Evolutionary conservation across 805 yeast species (phyloP).

Genomic region (Phaffomyces opuntiae): DNA sequence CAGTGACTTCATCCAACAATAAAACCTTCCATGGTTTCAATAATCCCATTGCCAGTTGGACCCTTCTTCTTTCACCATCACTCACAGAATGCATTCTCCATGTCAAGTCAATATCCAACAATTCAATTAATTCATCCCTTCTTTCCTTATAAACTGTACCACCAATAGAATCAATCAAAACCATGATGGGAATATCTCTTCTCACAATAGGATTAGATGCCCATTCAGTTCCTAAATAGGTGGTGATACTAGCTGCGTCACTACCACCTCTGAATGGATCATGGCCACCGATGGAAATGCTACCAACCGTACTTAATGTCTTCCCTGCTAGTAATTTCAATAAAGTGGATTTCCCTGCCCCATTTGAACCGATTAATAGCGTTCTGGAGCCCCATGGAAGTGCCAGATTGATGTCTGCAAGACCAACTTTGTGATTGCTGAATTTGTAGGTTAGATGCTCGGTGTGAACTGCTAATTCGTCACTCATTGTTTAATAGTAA

Average conservation of each 20-base stretch:
- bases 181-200: conserved; percentile 83
- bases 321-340: conserved; percentile 85
- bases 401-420: conserved; percentile 52
- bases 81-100: conserved; percentile 93
- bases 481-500: background rate
- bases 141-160: conserved; percentile 66
- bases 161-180: conserved; percentile 75
- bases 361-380: conserved; percentile 85
- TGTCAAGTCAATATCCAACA: conserved; percentile 76
- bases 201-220: conserved; percentile 85
- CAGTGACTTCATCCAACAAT: conserved; percentile 93
- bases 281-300: conserved; percentile 64
- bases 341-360: conserved; percentile 94
- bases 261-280: conserved; percentile 74
- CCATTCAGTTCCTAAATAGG: conserved; percentile 97
- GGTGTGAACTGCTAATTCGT: conserved; percentile 51
- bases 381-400: conserved; percentile 72
- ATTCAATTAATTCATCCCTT: conserved; percentile 64
- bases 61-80: conserved; percentile 94
- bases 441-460: conserved; percentile 63
- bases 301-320: conserved; percentile 70
- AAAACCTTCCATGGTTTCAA: conserved; percentile 84
- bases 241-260: conserved; percentile 43
- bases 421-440: conserved; percentile 53
- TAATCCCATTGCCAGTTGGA: conserved; percentile 90